These are phyloP conservation scores for Curvularia spicifera DNA, from an alignment of 2,329 filamentous ascomycete genomes.

Conservation along the genomic window DNA sequence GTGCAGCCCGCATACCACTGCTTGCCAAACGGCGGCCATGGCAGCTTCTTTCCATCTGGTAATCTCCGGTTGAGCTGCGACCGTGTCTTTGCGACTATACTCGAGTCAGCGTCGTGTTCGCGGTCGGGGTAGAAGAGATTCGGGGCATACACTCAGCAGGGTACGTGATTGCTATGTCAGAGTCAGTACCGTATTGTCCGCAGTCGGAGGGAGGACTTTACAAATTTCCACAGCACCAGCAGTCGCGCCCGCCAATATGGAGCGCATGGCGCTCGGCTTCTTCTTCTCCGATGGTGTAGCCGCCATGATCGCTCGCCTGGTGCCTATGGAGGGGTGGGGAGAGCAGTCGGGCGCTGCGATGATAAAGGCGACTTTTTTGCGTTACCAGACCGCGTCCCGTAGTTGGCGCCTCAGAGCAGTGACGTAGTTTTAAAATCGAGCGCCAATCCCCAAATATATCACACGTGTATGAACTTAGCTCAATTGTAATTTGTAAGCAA, in stretches of 20 bases:
- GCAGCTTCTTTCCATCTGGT: conserved; percentile 81
- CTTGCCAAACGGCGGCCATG: conserved; percentile 89
- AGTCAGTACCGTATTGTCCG: conserved; percentile 27
- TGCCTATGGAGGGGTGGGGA: not conserved
- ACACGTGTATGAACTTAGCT: not conserved
- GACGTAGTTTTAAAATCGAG: conserved; percentile 14
- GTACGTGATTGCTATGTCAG: conserved; percentile 78
- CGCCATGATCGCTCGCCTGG: conserved; percentile 28
- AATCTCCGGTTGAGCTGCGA: conserved; percentile 89
- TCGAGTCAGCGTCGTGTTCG: conserved; percentile 19
- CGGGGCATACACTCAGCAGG: conserved; percentile 79
- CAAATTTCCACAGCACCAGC: conserved; percentile 94
- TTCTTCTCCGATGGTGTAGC: conserved; percentile 44
- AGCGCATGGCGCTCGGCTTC: conserved; percentile 79
- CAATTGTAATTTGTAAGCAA: not conserved
- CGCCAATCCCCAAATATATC: not conserved
- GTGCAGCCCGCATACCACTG: conserved; percentile 99
- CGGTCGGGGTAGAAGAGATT: not conserved
- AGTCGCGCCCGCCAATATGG: conserved; percentile 89
- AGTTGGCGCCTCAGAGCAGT: conserved; percentile 17
- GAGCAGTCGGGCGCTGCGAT: conserved; percentile 8
- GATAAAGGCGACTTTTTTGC: conserved; percentile 9
- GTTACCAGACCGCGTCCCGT: conserved; percentile 13
- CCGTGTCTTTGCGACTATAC: conserved; percentile 86
- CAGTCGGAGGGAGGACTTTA: conserved; percentile 50